These are phyloP conservation scores for Coemansia sp. DNA, from an alignment of 192 early-diverging fungal genomes.

Conservation along the genomic window DNA sequence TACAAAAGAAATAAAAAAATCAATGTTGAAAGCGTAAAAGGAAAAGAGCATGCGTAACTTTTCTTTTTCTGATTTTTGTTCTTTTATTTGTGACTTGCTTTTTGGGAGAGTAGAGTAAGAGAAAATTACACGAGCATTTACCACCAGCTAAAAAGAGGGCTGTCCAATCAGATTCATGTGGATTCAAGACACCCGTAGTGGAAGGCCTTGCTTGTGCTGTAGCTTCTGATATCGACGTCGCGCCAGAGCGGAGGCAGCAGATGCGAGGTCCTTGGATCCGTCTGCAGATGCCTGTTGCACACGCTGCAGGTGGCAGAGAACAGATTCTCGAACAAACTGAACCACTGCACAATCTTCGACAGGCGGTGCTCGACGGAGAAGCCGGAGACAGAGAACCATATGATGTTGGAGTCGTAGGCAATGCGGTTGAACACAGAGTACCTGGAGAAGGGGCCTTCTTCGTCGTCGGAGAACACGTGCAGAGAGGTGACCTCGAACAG, in stretches of 20 bases:
- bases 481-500: constrained; percentile 38
- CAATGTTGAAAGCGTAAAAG: not conserved
- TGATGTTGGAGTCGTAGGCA: constrained; percentile 41
- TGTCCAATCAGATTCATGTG: not conserved
- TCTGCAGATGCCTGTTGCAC: constrained; percentile 45
- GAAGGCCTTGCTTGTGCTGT: constrained; percentile 32
- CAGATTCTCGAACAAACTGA: constrained; percentile 42
- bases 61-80: not conserved
- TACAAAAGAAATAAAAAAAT: constrained; percentile 5
- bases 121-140: not conserved
- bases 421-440: constrained; percentile 49
- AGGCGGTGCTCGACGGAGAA: constrained; percentile 51
- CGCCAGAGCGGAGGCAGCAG: constrained; percentile 53
- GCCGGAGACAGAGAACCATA: constrained; percentile 48
- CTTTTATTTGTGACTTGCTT: not conserved
- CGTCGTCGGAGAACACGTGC: constrained; percentile 38
- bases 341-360: constrained; percentile 49
- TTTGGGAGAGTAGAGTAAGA: not conserved
- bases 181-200: constrained; percentile 47
- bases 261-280: constrained; percentile 50
- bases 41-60: not conserved
- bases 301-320: constrained; percentile 51
- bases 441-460: constrained; percentile 33
- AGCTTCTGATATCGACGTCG: constrained; percentile 31
- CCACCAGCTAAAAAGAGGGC: not conserved